Percentiles rank a stretch among this genome's conserved stretches.
These are phyloP conservation scores for Cryptococcus sp. DNA, from an alignment of 1,284 basidiomycete species.

Conservation along the genomic window DNA sequence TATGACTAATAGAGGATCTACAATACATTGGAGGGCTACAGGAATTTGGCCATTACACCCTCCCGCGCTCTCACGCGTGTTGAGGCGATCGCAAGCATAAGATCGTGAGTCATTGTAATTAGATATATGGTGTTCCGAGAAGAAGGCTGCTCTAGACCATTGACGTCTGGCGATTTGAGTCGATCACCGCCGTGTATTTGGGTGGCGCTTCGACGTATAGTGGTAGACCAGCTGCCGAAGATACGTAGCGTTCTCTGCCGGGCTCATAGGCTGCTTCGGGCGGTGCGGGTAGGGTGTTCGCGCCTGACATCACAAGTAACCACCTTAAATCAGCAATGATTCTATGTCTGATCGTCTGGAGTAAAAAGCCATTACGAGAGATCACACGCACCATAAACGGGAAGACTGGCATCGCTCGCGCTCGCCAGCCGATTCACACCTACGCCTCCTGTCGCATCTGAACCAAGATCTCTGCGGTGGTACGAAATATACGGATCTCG, in stretches of 20 bases:
- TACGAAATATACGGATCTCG: no score
- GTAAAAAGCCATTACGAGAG: neutral
- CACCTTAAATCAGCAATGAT: neutral
- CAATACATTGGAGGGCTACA: no score
- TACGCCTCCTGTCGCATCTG: neutral
- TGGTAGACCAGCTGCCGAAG: neutral
- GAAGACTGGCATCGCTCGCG: neutral
- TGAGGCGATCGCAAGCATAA: no score
- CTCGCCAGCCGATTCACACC: neutral
- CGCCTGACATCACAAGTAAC: neutral
- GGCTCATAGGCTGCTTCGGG: conserved; percentile 1
- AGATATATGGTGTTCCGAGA: no score
- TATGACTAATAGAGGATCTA: no score
- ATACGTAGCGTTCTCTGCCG: neutral
- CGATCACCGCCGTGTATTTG: neutral
- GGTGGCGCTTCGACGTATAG: neutral
- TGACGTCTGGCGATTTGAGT: neutral
- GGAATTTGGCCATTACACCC: no score
- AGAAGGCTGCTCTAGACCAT: no score
- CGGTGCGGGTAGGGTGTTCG: neutral
- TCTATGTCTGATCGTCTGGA: neutral
- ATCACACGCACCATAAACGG: neutral
- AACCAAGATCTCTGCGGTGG: no score
- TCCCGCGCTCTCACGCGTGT: no score
- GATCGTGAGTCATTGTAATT: no score